A percentile compares a stretch with the other conserved stretches of the same genome.
phyloP scores from a whole-genome alignment of 225 moss, liverwort and hornwort genomes.

The Pleurozium schreberi region DNA sequence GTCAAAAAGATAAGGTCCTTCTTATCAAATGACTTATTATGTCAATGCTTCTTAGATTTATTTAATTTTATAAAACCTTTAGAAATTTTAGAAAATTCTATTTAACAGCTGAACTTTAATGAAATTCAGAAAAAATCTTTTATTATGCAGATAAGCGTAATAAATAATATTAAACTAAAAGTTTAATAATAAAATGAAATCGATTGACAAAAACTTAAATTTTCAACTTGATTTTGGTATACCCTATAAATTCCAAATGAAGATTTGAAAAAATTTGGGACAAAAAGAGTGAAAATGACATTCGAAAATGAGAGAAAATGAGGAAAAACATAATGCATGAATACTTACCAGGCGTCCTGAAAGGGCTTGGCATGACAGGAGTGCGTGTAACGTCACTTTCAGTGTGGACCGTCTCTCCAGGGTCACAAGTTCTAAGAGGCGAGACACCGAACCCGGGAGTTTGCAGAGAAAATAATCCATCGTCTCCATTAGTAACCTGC shows the following conservation, averaged over 20 bases:
- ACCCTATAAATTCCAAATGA: neutral
- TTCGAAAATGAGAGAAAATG: neutral
- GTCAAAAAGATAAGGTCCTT: neutral
- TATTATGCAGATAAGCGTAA: neutral
- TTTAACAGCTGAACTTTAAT: neutral
- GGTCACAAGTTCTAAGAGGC: conserved; percentile 22
- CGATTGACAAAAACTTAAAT: neutral
- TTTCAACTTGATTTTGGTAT: neutral
- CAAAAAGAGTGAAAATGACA: neutral
- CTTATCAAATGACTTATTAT: neutral
- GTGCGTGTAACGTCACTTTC: neutral
- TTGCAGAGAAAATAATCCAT: neutral
- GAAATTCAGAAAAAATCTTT: neutral
- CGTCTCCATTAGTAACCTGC: neutral
- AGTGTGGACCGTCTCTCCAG: neutral
- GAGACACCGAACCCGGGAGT: conserved; percentile 23
- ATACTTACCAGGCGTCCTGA: conserved; percentile 20
- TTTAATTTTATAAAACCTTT: too few species aligned
- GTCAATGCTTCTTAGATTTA: neutral
- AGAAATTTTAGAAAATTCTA: too few species aligned
- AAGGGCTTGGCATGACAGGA: conserved; percentile 18
- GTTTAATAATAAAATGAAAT: neutral
- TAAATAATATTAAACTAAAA: neutral
- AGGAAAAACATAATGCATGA: neutral
- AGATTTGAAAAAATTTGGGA: neutral